These are phyloP conservation scores for Dryas drummondii DNA, from an alignment of 306 rosid genomes.

Conservation along the genomic window DNA sequence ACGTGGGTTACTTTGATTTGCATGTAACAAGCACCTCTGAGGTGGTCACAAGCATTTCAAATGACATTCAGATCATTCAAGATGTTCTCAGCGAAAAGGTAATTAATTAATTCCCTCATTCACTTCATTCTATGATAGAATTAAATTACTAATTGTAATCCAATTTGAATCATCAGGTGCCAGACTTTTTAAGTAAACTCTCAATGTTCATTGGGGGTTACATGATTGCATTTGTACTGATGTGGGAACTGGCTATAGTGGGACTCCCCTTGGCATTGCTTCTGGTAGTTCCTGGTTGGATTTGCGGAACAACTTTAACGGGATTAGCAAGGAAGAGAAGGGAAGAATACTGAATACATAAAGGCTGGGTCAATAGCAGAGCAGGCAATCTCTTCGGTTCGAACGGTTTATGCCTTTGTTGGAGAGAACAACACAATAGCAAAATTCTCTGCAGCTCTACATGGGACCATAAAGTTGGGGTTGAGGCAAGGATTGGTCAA, in stretches of 20 bases:
- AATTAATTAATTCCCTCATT: no score
- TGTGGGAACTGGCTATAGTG: conserved; percentile 20
- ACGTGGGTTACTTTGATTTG: conserved; percentile 25
- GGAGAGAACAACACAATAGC: conserved; percentile 15
- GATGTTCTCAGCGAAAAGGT: conserved; percentile 36
- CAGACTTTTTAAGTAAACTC: conserved; percentile 2
- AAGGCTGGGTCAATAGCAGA: conserved; percentile 23
- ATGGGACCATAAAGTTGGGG: conserved; percentile 7
- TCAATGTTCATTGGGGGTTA: conserved; percentile 7
- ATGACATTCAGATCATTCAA: conserved; percentile 31
- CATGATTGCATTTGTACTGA: conserved; percentile 15
- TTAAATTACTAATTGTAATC: no score
- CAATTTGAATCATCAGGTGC: conserved; percentile 7
- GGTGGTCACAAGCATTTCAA: conserved; percentile 28
- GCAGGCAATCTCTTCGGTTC: conserved; percentile 24
- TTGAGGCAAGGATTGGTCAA: conserved; percentile 24
- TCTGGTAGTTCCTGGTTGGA: conserved; percentile 23
- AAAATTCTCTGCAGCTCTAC: conserved; percentile 11
- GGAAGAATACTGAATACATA: conserved; percentile 8
- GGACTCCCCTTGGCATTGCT: conserved; percentile 15
- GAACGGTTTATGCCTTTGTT: conserved; percentile 21
- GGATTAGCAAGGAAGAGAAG: conserved; percentile 16
- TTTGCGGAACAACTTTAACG: conserved; percentile 20
- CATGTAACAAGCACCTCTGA: conserved; percentile 25
- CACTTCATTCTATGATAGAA: no score